Conservation (phyloP, 2,329 filamentous ascomycete species). For the Beauveria asiatica region DNA sequence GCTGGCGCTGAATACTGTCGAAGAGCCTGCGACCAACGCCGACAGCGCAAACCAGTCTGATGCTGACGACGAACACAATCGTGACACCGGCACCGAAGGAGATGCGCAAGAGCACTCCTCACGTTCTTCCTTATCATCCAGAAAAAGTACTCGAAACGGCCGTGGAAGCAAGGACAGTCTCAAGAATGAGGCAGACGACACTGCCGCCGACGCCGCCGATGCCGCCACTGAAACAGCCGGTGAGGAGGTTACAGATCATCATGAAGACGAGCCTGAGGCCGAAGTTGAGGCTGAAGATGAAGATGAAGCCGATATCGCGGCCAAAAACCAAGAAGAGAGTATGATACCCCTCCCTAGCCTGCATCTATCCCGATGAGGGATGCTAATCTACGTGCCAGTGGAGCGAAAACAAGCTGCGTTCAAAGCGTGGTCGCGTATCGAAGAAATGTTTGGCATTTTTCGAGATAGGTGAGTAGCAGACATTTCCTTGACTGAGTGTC, state of each 20-base stretch:
- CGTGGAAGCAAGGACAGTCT: slow-evolving; percentile 29
- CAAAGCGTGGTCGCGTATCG: slow-evolving; percentile 69
- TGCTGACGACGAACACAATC: slow-evolving; percentile 38
- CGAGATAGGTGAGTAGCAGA: slow-evolving; percentile 59
- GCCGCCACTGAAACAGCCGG: slow-evolving; percentile 21
- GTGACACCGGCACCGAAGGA: slow-evolving; percentile 22
- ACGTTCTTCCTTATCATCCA: slow-evolving; percentile 25
- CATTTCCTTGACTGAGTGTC: background rate
- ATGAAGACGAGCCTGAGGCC: slow-evolving; percentile 24
- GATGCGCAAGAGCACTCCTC: slow-evolving; percentile 25
- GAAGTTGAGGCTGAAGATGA: slow-evolving; percentile 42
- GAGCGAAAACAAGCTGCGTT: slow-evolving; percentile 72
- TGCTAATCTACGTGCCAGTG: slow-evolving; percentile 39
- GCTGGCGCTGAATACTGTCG: slow-evolving; percentile 26
- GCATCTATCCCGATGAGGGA: slow-evolving; percentile 8
- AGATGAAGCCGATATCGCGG: slow-evolving; percentile 46
- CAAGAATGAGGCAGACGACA: slow-evolving; percentile 14
- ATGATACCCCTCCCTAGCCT: slow-evolving; percentile 21
- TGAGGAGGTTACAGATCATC: slow-evolving; percentile 25
- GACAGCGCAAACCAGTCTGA: slow-evolving; percentile 32
- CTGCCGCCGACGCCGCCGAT: slow-evolving; percentile 14
- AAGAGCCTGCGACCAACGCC: slow-evolving; percentile 25
- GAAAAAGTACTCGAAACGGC: slow-evolving; percentile 34
- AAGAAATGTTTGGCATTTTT: slow-evolving; percentile 81
- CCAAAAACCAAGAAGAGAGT: slow-evolving; percentile 59